Evolutionary conservation across 768 basidiomycete genomes (phyloP).

Genomic region (Tylopilus balloui): DNA sequence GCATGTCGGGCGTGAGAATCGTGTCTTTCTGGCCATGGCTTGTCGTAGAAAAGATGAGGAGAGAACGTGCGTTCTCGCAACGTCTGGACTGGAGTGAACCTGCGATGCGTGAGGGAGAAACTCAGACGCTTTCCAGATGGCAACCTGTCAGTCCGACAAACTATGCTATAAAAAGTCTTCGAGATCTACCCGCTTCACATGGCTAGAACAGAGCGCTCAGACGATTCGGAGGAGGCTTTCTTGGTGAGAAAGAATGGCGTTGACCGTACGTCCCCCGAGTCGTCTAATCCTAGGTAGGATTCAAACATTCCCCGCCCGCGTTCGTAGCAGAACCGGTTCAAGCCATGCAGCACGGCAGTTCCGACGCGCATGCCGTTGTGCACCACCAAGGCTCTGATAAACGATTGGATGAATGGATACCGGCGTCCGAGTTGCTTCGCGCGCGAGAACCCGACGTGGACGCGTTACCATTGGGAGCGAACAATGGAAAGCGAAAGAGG

Average conservation of each 20-base stretch:
- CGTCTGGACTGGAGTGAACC: too few relatives aligned
- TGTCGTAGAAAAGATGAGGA: too few relatives aligned
- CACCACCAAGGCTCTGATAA: conserved; percentile 70
- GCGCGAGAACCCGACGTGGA: conserved; percentile 26
- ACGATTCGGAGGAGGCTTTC: conserved; percentile 8
- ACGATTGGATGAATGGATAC: conserved; percentile 71
- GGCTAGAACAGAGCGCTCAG: conserved; percentile 16
- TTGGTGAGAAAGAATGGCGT: conserved; percentile 32
- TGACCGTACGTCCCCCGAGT: conserved; percentile 32
- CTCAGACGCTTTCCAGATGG: neutral
- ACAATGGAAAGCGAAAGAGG: conserved; percentile 34
- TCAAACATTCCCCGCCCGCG: conserved; percentile 1
- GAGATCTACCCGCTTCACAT: conserved; percentile 14
- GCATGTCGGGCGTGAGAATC: too few relatives aligned
- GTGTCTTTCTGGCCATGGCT: too few relatives aligned
- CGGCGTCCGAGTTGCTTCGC: conserved; percentile 36
- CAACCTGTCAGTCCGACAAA: conserved; percentile 4
- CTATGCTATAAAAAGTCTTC: neutral
- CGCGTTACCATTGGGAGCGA: conserved; percentile 15
- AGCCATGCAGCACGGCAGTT: conserved; percentile 46
- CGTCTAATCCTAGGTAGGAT: conserved; percentile 10
- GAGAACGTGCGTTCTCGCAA: too few relatives aligned
- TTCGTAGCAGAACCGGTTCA: conserved; percentile 40
- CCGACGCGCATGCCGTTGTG: conserved; percentile 54
- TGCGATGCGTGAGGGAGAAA: neutral